phyloP scores from a whole-genome alignment of 2,329 filamentous ascomycete genomes.

The Cladosporium sp. region DNA sequence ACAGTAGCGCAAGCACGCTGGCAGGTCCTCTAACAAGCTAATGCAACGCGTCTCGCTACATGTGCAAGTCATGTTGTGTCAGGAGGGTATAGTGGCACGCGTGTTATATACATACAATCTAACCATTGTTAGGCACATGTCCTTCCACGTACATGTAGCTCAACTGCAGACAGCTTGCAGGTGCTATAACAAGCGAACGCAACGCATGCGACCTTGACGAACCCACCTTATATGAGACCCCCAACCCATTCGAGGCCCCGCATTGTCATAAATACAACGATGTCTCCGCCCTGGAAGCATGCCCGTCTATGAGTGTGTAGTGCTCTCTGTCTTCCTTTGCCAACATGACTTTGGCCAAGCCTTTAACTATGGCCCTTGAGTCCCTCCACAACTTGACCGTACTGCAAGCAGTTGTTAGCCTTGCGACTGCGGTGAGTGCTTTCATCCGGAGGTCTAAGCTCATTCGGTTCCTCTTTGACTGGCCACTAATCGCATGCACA shows the following conservation, averaged over 20 bases:
- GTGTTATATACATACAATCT: background rate
- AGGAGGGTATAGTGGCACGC: background rate
- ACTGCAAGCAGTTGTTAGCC: background rate
- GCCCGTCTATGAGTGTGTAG: background rate
- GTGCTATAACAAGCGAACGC: background rate
- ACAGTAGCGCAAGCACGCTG: background rate
- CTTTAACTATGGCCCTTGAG: background rate
- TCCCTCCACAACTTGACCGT: background rate
- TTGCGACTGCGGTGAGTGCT: background rate
- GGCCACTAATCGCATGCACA: background rate
- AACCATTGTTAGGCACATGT: background rate
- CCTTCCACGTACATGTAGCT: background rate
- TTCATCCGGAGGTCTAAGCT: background rate
- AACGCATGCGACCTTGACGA: background rate
- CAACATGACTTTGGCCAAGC: background rate
- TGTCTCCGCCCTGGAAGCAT: background rate
- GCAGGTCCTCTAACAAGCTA: background rate
- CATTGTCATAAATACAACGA: background rate
- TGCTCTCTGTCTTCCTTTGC: background rate
- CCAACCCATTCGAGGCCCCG: background rate
- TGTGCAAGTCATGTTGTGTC: background rate
- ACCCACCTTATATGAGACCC: background rate
- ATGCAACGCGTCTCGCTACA: background rate
- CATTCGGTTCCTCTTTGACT: background rate
- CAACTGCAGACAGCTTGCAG: background rate